Percentiles rank a stretch among this genome's conserved stretches.
phyloP scores from a whole-genome alignment of 2,329 filamentous ascomycete species.

The Aspergillus ruber region DNA sequence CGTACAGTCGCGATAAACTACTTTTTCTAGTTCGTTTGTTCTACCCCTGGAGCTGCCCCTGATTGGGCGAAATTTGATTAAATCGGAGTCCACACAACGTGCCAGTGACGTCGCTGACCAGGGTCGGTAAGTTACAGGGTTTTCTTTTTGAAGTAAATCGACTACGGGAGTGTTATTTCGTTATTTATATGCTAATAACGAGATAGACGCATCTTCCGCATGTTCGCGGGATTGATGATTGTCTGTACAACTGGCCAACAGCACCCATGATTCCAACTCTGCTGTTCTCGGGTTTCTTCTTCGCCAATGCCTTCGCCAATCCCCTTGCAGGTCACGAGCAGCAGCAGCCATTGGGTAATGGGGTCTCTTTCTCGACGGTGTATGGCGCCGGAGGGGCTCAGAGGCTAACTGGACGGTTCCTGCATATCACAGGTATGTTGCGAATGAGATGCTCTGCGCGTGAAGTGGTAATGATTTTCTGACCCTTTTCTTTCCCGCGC shows the following conservation, averaged over 20 bases:
- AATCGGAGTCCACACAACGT: too few species aligned
- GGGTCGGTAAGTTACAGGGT: too few species aligned
- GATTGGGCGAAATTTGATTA: neutral
- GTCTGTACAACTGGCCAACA: neutral
- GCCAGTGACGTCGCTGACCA: too few species aligned
- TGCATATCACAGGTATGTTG: constrained; percentile 31
- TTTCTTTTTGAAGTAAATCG: neutral
- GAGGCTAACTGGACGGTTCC: constrained; percentile 26
- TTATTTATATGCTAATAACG: neutral
- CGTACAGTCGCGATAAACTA: neutral
- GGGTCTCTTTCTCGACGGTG: neutral
- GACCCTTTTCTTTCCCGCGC: neutral
- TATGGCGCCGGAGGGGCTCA: constrained; percentile 3
- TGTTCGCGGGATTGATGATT: constrained; percentile 1
- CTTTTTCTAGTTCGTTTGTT: too few species aligned
- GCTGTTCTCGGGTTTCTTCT: constrained; percentile 8
- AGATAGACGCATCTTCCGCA: constrained; percentile 3
- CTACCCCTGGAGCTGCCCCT: neutral
- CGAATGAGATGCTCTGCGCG: neutral
- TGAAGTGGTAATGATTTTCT: neutral
- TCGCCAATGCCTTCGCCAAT: constrained; percentile 10
- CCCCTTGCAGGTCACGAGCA: constrained; percentile 13
- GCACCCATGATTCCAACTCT: constrained; percentile 14
- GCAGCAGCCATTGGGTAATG: constrained; percentile 12
- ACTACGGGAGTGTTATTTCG: neutral